These are phyloP conservation scores for Chytriomyces confervae DNA, from an alignment of 192 early-diverging fungal genomes.

Conservation along the genomic window DNA sequence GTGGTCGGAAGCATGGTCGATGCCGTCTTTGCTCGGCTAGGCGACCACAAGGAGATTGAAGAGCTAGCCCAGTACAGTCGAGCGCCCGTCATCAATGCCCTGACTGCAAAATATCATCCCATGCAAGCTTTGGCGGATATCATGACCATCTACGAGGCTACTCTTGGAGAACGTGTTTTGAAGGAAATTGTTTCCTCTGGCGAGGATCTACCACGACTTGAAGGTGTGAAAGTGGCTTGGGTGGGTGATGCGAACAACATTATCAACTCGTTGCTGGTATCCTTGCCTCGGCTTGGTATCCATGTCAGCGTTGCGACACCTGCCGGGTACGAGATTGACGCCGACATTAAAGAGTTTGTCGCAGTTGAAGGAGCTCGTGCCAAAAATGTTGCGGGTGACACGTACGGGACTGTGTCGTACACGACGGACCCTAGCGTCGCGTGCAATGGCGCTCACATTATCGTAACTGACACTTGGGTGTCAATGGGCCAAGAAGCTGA, in stretches of 20 bases:
- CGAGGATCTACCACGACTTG: slow-evolving; percentile 59
- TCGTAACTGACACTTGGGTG: slow-evolving; percentile 99
- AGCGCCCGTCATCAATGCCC: slow-evolving; percentile 95
- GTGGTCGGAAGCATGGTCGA: slow-evolving; percentile 96
- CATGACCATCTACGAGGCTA: slow-evolving; percentile 90
- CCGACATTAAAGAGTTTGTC: slow-evolving; percentile 73
- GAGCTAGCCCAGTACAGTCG: slow-evolving; percentile 82
- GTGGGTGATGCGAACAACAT: slow-evolving; percentile 99
- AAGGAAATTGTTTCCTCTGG: slow-evolving; percentile 29
- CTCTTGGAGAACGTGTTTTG: slow-evolving; percentile 28
- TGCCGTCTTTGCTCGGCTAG: slow-evolving; percentile 92
- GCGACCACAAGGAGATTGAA: slow-evolving; percentile 88
- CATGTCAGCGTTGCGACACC: slow-evolving; percentile 85
- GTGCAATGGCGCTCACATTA: slow-evolving; percentile 79
- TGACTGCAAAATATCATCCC: slow-evolving; percentile 94
- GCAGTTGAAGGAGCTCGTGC: slow-evolving; percentile 62
- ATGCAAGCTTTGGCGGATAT: slow-evolving; percentile 97
- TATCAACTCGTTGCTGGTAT: slow-evolving; percentile 85
- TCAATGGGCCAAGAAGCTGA: slow-evolving; percentile 98
- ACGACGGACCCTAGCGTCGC: slow-evolving; percentile 79
- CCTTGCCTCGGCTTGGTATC: slow-evolving; percentile 88
- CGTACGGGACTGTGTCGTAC: slow-evolving; percentile 49
- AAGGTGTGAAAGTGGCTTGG: slow-evolving; percentile 86
- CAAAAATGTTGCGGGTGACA: slow-evolving; percentile 35
- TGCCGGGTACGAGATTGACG: slow-evolving; percentile 75